A percentile compares a stretch with the other conserved stretches of the same genome.
Conservation (phyloP, 129 eudicot species). For the Artemisia tridentata region DNA sequence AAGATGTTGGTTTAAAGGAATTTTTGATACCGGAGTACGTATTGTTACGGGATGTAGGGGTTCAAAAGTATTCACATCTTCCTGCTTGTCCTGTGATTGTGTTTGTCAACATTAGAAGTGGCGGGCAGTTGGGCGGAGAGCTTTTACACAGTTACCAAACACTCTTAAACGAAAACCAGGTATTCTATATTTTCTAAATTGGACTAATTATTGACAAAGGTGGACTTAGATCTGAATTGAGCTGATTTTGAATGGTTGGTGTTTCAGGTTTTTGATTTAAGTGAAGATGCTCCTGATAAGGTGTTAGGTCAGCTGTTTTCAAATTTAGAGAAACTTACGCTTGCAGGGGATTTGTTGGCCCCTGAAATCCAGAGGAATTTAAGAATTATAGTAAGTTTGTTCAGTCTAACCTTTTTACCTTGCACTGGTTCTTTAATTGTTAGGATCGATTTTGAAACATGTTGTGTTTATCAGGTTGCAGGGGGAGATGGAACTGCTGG, state of each 20-base stretch:
- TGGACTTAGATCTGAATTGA: slow-evolving; percentile 4
- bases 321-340: slow-evolving; percentile 71
- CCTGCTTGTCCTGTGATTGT: slow-evolving; percentile 76
- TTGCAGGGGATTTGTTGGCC: slow-evolving; percentile 50
- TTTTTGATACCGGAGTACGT: slow-evolving; percentile 71
- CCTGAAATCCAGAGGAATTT: slow-evolving; percentile 52
- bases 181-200: slow-evolving; percentile 15
- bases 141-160: slow-evolving; percentile 55
- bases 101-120: slow-evolving; percentile 71
- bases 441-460: too few species aligned
- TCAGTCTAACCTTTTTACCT: neutral
- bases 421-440: too few species aligned
- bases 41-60: slow-evolving; percentile 42
- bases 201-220: neutral
- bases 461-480: slow-evolving; percentile 56
- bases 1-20: slow-evolving; percentile 42
- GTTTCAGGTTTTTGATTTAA: slow-evolving; percentile 75
- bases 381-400: slow-evolving; percentile 47
- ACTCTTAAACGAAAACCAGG: slow-evolving; percentile 77
- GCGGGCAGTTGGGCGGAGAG: slow-evolving; percentile 85
- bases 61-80: slow-evolving; percentile 19
- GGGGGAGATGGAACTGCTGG: slow-evolving; percentile 99
- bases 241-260: slow-evolving; percentile 19
- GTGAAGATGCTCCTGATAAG: slow-evolving; percentile 63
- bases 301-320: slow-evolving; percentile 53